Percentiles rank a stretch among this genome's conserved stretches.
Conservation (phyloP, 2,329 filamentous ascomycete species). For the Hypoxylon sp. region DNA sequence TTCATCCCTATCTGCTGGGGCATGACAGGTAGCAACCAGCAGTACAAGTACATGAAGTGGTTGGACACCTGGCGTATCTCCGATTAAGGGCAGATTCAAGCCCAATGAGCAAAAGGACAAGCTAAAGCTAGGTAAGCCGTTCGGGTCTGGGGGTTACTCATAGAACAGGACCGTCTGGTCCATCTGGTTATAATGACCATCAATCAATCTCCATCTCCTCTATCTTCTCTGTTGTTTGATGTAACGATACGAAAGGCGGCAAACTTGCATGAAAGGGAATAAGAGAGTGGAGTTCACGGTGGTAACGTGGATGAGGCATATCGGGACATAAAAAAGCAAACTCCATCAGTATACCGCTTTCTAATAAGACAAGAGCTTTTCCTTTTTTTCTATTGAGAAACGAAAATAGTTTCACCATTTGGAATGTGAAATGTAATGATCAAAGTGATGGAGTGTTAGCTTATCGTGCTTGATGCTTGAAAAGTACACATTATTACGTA, state of each 20-base stretch:
- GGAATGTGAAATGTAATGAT: not conserved
- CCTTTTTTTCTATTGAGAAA: slow-evolving; percentile 25
- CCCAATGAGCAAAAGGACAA: slow-evolving; percentile 8
- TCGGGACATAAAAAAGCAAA: slow-evolving; percentile 34
- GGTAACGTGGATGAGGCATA: slow-evolving; percentile 46
- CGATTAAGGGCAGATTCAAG: slow-evolving; percentile 62
- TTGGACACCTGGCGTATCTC: slow-evolving; percentile 88
- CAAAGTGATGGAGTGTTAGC: not conserved
- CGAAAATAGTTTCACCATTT: not conserved
- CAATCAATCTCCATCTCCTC: slow-evolving; percentile 38
- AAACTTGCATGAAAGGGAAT: slow-evolving; percentile 44
- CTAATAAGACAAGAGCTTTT: slow-evolving; percentile 42
- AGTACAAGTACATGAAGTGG: slow-evolving; percentile 97
- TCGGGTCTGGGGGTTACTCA: slow-evolving; percentile 19
- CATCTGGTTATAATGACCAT: slow-evolving; percentile 34
- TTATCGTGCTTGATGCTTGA: slow-evolving; percentile 20
- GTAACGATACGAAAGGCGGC: slow-evolving; percentile 48
- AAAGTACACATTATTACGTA: slow-evolving; percentile 49
- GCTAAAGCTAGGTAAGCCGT: slow-evolving; percentile 21
- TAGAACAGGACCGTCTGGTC: slow-evolving; percentile 26
- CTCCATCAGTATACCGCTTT: slow-evolving; percentile 41
- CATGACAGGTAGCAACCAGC: slow-evolving; percentile 86
- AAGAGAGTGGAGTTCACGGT: slow-evolving; percentile 47
- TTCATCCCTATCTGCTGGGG: slow-evolving; percentile 97
- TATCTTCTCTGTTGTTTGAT: slow-evolving; percentile 43